These are phyloP conservation scores for Lupinus albus DNA, from an alignment of 306 rosid genomes.

Conservation along the genomic window DNA sequence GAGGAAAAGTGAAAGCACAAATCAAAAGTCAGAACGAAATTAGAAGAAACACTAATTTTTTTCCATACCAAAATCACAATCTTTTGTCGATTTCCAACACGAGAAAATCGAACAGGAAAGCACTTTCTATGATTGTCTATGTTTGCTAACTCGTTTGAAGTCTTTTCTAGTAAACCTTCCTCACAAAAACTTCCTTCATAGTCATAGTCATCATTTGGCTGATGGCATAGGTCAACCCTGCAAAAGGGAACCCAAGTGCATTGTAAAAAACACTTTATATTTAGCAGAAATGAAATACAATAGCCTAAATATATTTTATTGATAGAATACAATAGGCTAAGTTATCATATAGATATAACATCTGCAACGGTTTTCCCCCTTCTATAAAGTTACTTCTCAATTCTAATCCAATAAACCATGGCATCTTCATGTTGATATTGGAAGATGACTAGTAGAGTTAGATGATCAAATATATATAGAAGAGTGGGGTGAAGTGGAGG, in stretches of 20 bases:
- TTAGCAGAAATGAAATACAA: slow-evolving; percentile 34
- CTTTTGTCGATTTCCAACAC: slow-evolving; percentile 77
- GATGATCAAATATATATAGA: slow-evolving; percentile 22
- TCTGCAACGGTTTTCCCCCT: not conserved
- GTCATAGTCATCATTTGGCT: slow-evolving; percentile 85
- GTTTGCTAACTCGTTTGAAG: slow-evolving; percentile 48
- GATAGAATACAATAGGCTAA: slow-evolving; percentile 4
- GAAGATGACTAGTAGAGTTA: slow-evolving; percentile 24
- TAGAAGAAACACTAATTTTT: slow-evolving; percentile 28
- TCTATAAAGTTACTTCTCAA: slow-evolving; percentile 12
- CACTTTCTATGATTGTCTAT: slow-evolving; percentile 68
- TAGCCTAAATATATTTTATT: no score
- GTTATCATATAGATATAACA: slow-evolving; percentile 20
- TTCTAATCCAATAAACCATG: slow-evolving; percentile 30
- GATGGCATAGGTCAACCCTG: slow-evolving; percentile 99
- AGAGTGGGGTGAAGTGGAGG: not conserved
- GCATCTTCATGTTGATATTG: slow-evolving; percentile 9
- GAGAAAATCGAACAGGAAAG: slow-evolving; percentile 68
- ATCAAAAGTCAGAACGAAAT: no score
- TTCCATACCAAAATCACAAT: slow-evolving; percentile 74
- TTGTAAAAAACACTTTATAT: slow-evolving; percentile 37
- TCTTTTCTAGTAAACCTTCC: slow-evolving; percentile 68
- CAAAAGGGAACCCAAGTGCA: slow-evolving; percentile 35
- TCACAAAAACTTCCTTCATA: slow-evolving; percentile 69
- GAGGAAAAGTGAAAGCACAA: slow-evolving; percentile 14